Conservation (phyloP, 2,329 filamentous ascomycete genomes). For the Colletotrichum ledebouriae region DNA sequence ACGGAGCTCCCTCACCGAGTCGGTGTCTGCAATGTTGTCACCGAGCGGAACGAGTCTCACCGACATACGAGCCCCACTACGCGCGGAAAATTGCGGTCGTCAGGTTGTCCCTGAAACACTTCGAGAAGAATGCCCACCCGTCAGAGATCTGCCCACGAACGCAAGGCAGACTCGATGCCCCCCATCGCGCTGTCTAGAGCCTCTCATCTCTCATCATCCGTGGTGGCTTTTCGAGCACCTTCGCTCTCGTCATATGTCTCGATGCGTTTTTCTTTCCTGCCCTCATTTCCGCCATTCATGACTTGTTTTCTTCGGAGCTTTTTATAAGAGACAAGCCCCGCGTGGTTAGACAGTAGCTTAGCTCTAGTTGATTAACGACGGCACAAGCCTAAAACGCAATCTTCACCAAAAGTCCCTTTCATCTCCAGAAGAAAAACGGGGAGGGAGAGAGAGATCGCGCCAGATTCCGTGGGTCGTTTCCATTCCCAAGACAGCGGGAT, state of each 20-base stretch:
- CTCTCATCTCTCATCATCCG: not conserved
- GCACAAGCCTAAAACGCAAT: too few relatives aligned
- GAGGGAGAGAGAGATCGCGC: not conserved
- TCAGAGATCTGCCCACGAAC: too few relatives aligned
- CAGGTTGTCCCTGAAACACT: not conserved
- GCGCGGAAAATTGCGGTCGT: not conserved
- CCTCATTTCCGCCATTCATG: too few relatives aligned
- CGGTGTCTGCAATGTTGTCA: not conserved
- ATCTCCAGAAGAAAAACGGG: slow-evolving; percentile 1
- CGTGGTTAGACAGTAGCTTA: too few relatives aligned
- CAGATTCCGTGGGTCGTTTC: not conserved
- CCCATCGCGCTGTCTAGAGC: not conserved
- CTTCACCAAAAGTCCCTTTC: not conserved
- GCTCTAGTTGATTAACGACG: too few relatives aligned
- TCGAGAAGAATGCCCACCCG: too few relatives aligned
- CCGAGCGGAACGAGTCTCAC: slow-evolving; percentile 1
- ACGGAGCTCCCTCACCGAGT: too few relatives aligned
- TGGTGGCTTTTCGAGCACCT: not conserved
- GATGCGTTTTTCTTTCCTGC: too few relatives aligned
- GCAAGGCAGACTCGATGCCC: not conserved
- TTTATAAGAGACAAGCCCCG: too few relatives aligned
- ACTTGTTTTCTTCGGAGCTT: too few relatives aligned
- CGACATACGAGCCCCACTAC: not conserved
- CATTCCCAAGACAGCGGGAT: slow-evolving; percentile 1
- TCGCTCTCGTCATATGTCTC: too few relatives aligned